Base-by-base conservation (phyloP, 805 yeast genomes). In the Candida piceae region DNA sequence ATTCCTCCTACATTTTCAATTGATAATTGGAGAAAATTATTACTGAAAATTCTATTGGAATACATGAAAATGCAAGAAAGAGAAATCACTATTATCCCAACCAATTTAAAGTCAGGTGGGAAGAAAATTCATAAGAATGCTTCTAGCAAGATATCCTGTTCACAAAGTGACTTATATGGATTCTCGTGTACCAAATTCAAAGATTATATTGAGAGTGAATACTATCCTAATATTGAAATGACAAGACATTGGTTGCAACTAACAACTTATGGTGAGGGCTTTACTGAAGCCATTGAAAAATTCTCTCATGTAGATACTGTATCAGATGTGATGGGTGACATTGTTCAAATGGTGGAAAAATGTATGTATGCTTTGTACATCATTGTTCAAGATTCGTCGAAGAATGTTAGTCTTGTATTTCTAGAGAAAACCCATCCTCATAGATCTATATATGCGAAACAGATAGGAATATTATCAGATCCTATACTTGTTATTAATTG, bases 1-100 rank as follows among this genome's bases (percentile, higher is more conserved):
- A 45, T 50, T 13, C 59, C 59, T 12, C 57, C 59, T 8, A 41
- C 49, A 3, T 48, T 54, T 22, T 35, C 55, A 4, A 29, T 46
- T 12, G 47, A 41, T 9, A 37, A 49, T 29, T 54, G 59, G 59
- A 40, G 57, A 18, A 42, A 35, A 19, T 40, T 32, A 29, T 36
- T 54, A 22, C 21, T 52, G 29, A 47, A 45, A 22, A 27, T 48
- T 10, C 16, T 44, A n/a, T 16, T 54, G 3, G 53, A 49, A 8
- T 48, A 32, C 13, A 6, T 6, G 10, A 29, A 35, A 27, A 20
- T 16, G 17, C 20, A n/a, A 27, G 19, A 35, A 41, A 12, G 23
- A 23, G 9, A 33, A 31, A n/a, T 32, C 31, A 8, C n/a, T n/a
- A n/a, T n/a, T n/a, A 19, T 31, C 8, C 35, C 32, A 29, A 11